Conservation (phyloP, 1,284 basidiomycete species). For the Ceratobasidium sp. region DNA sequence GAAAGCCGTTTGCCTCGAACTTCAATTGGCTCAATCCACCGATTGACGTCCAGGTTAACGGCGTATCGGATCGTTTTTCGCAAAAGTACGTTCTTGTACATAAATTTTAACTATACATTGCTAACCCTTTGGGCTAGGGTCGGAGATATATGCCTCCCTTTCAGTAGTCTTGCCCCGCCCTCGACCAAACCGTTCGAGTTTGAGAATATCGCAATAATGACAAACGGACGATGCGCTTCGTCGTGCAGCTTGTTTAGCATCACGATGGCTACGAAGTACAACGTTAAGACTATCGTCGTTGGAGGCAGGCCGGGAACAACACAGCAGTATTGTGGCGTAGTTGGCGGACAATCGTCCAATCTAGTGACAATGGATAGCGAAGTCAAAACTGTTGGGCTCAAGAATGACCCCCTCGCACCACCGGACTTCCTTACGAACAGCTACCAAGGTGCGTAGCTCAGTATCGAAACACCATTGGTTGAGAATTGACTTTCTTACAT, state of each 20-base stretch:
- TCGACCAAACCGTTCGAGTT: constrained; percentile 33
- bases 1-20: constrained; percentile 4
- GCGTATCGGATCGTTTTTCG: constrained; percentile 14
- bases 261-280: constrained; percentile 68
- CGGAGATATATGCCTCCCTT: constrained; percentile 29
- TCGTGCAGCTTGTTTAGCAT: constrained; percentile 55
- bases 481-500: not conserved
- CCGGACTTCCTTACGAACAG: constrained; percentile 64
- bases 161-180: constrained; percentile 2
- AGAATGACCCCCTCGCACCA: constrained; percentile 66
- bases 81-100: constrained; percentile 15
- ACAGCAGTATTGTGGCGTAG: constrained; percentile 70
- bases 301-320: constrained; percentile 62
- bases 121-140: not conserved
- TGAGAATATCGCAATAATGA: constrained; percentile 35
- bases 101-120: too few relatives aligned
- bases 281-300: constrained; percentile 65
- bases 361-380: constrained; percentile 68
- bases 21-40: constrained; percentile 36
- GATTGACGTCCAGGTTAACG: constrained; percentile 16
- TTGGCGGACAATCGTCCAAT: constrained; percentile 68
- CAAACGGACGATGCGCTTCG: constrained; percentile 25
- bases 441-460: constrained; percentile 41
- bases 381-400: constrained; percentile 65
- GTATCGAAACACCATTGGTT: constrained; percentile 50